Evolutionary conservation across 768 basidiomycete species (phyloP).

Genomic region (Kwoniella bestiolae): DNA sequence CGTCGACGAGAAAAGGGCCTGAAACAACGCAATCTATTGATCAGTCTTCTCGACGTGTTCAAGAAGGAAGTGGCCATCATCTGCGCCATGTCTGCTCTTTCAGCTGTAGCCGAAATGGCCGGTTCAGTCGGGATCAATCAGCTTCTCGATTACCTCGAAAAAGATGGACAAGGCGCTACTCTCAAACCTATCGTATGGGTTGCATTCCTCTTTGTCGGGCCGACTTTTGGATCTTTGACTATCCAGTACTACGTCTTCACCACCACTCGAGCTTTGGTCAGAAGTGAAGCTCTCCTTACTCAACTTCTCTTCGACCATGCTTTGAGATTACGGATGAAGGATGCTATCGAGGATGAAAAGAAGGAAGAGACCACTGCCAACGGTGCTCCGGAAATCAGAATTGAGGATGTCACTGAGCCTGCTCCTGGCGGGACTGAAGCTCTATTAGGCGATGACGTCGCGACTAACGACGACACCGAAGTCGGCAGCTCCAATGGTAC

Average conservation of each 20-base stretch:
- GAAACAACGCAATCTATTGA: constrained; percentile 62
- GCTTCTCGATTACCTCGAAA: constrained; percentile 64
- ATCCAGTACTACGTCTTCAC: constrained; percentile 63
- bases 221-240: constrained; percentile 55
- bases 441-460: neutral
- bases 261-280: constrained; percentile 62
- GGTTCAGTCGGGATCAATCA: constrained; percentile 60
- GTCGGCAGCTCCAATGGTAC: constrained; percentile 28
- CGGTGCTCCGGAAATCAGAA: constrained; percentile 26
- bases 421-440: constrained; percentile 22
- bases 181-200: constrained; percentile 76
- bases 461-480: constrained; percentile 23
- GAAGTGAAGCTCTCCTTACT: constrained; percentile 64
- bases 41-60: constrained; percentile 59
- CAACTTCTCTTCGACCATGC: constrained; percentile 84
- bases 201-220: constrained; percentile 58
- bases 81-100: constrained; percentile 35
- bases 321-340: constrained; percentile 69
- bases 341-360: constrained; percentile 48
- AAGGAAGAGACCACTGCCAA: constrained; percentile 7
- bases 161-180: constrained; percentile 60
- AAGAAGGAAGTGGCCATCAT: constrained; percentile 31
- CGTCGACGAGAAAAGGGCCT: constrained; percentile 51
- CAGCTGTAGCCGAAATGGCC: constrained; percentile 54
- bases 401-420: constrained; percentile 37